Evolutionary conservation across 1,284 basidiomycete genomes (phyloP).

Genomic region (Cryptococcus jaspeensis): DNA sequence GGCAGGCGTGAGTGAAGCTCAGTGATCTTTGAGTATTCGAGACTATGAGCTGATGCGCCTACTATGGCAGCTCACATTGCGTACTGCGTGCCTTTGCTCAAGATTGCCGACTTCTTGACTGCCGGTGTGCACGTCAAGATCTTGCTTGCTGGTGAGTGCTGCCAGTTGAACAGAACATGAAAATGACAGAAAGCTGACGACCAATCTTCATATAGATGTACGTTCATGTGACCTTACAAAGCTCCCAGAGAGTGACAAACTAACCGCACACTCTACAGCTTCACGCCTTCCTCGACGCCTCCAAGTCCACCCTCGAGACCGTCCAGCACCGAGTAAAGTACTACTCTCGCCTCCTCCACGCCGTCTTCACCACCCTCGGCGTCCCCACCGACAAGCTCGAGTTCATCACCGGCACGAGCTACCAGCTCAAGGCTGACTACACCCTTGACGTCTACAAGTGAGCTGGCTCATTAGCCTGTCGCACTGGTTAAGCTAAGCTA

Average conservation of each 20-base stretch:
- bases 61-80: constrained; percentile 78
- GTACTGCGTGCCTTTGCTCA: constrained; percentile 92
- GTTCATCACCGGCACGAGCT: constrained; percentile 76
- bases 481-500: neutral
- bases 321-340: constrained; percentile 86
- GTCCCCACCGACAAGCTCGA: constrained; percentile 81
- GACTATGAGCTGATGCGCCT: constrained; percentile 6
- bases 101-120: constrained; percentile 93
- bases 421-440: constrained; percentile 90
- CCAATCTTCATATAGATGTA: constrained; percentile 7
- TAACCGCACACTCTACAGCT: constrained; percentile 60
- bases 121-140: constrained; percentile 90
- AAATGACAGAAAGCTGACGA: neutral
- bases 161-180: neutral
- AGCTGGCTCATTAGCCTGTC: constrained; percentile 2
- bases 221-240: neutral
- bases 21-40: neutral
- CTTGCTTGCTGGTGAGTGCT: constrained; percentile 72
- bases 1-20: constrained; percentile 71
- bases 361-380: constrained; percentile 82
- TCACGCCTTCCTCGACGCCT: constrained; percentile 96
- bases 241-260: neutral
- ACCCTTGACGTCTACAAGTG: constrained; percentile 86
- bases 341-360: constrained; percentile 78
- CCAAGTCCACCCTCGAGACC: constrained; percentile 95